A percentile compares a stretch with the other conserved stretches of the same genome.
Evolutionary conservation across 2,329 filamentous ascomycete genomes (phyloP).

Genomic region (Colletotrichum salicis): DNA sequence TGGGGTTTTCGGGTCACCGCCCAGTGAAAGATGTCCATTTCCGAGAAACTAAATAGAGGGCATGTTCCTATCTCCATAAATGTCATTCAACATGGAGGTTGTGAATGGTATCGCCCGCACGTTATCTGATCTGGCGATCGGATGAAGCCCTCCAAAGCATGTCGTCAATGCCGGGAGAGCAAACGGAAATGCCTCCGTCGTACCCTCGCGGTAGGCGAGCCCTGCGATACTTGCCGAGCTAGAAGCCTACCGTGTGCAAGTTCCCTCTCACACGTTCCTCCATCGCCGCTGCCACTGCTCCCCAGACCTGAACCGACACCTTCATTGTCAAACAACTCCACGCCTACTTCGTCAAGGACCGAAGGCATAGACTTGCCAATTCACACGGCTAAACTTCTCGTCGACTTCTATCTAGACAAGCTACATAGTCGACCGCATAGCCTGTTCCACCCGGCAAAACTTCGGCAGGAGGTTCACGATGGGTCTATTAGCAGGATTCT

Average conservation of each 20-base stretch:
- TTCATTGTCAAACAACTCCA: background rate
- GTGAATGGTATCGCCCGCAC: background rate
- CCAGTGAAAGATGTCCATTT: background rate
- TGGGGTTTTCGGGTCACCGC: background rate
- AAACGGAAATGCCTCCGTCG: background rate
- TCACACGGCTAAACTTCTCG: background rate
- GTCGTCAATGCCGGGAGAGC: background rate
- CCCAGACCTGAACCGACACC: background rate
- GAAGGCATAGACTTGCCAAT: background rate
- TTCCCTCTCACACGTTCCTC: background rate
- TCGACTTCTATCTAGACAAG: background rate
- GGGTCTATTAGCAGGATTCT: background rate
- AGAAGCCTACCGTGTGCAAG: background rate
- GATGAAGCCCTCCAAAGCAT: background rate
- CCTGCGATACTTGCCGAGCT: background rate
- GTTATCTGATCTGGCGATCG: background rate
- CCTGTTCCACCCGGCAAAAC: background rate
- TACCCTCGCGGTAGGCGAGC: background rate
- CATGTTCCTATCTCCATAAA: background rate
- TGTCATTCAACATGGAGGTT: background rate
- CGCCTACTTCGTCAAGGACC: background rate
- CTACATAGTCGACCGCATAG: background rate
- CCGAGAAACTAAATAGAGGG: background rate
- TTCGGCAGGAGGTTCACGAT: conserved; percentile 1
- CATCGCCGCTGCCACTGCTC: background rate